Percentiles rank a stretch among this genome's conserved stretches.
Conservation (phyloP, 768 basidiomycete species). For the Serpula lacrymans region DNA sequence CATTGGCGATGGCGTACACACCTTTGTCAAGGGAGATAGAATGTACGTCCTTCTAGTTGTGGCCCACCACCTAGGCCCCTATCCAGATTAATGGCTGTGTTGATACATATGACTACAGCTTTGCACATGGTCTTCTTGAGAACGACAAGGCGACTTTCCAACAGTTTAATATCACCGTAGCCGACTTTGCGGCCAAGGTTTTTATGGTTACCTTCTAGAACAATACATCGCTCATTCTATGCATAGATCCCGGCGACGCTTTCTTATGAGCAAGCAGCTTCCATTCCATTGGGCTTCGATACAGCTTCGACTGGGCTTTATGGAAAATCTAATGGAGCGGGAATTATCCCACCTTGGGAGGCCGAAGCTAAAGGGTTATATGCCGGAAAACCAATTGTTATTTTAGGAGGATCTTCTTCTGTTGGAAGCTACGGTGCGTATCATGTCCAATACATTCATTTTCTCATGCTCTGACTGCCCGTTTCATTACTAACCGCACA, state of each 20-base stretch:
- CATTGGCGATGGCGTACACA: conserved; percentile 34
- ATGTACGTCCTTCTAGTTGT: too few relatives aligned
- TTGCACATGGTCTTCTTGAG: conserved; percentile 36
- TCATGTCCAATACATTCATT: conserved; percentile 3
- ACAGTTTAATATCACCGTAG: conserved; percentile 39
- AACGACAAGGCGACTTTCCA: conserved; percentile 41
- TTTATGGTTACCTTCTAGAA: neutral
- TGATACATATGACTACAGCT: conserved; percentile 22
- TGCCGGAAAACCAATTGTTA: conserved; percentile 40
- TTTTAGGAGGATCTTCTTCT: conserved; percentile 47
- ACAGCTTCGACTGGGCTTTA: conserved; percentile 52
- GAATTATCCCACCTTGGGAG: conserved; percentile 38
- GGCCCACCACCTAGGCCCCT: too few relatives aligned
- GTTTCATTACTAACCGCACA: too few relatives aligned
- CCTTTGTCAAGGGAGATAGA: conserved; percentile 36
- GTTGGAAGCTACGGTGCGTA: conserved; percentile 48
- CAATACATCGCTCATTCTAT: conserved; percentile 6
- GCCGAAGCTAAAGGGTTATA: conserved; percentile 37
- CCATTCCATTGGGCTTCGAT: conserved; percentile 46
- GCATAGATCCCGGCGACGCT: conserved; percentile 43
- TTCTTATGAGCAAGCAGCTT: conserved; percentile 46
- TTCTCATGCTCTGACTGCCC: too few relatives aligned
- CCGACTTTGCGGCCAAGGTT: conserved; percentile 41
- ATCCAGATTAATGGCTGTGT: conserved; percentile 7
- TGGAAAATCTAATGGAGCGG: conserved; percentile 36